Conservation (phyloP, 352 stramenopile genomes). For the Phytophthora constricta region DNA sequence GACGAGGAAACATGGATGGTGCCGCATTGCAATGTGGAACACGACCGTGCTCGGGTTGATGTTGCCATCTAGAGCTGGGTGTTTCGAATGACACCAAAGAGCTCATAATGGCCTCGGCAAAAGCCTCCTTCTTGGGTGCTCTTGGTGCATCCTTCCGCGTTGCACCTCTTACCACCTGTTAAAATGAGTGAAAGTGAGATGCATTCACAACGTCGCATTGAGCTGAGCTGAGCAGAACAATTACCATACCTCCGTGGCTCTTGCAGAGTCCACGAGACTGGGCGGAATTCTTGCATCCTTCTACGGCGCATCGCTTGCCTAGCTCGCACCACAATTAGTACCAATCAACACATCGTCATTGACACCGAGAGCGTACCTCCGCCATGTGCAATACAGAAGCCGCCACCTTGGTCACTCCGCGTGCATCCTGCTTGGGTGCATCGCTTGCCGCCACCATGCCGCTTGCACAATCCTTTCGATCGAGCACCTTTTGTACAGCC, state of each 20-base stretch:
- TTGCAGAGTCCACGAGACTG: constrained; percentile 88
- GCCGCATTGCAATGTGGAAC: no score
- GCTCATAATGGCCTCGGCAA: constrained; percentile 56
- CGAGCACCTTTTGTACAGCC: constrained; percentile 79
- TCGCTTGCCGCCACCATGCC: constrained; percentile 83
- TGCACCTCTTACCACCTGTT: constrained; percentile 73
- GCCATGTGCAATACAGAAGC: constrained; percentile 83
- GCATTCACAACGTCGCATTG: background rate
- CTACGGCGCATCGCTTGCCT: constrained; percentile 72
- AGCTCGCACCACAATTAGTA: constrained; percentile 1
- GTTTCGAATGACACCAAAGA: background rate
- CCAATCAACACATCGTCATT: background rate
- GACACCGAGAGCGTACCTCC: constrained; percentile 45
- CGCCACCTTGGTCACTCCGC: constrained; percentile 86
- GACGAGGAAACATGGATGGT: no score
- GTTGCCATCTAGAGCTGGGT: no score
- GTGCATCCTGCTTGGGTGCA: constrained; percentile 62
- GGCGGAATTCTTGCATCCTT: constrained; percentile 80
- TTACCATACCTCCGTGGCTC: constrained; percentile 84
- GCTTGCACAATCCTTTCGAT: constrained; percentile 86
- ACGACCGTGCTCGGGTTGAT: no score
- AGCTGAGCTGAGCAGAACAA: background rate
- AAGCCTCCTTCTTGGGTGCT: constrained; percentile 75
- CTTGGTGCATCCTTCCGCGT: constrained; percentile 60
- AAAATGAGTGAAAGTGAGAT: constrained; percentile 5